A percentile compares a stretch with the other conserved stretches of the same genome.
phyloP scores from a whole-genome alignment of 1,139 yeast species.

The Pichia sp. region DNA sequence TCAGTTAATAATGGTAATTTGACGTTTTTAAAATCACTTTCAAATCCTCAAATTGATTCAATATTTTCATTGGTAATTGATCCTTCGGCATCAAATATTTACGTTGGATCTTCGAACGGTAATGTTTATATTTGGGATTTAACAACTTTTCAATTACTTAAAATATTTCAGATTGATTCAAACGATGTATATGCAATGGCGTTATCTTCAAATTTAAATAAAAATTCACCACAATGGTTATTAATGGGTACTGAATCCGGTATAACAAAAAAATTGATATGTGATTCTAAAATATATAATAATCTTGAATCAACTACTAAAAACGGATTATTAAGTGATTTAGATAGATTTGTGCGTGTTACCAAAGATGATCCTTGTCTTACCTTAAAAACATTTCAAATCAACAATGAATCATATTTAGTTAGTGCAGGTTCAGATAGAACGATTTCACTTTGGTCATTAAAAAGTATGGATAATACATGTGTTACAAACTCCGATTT shows the following conservation, averaged over 20 bases:
- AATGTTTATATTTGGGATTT: slow-evolving; percentile 77
- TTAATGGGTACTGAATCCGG: slow-evolving; percentile 53
- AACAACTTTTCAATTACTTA: slow-evolving; percentile 65
- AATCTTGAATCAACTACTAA: slow-evolving; percentile 32
- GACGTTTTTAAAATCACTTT: slow-evolving; percentile 38
- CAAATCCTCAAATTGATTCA: slow-evolving; percentile 50
- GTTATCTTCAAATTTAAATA: slow-evolving; percentile 37
- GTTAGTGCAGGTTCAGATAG: slow-evolving; percentile 58
- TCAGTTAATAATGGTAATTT: slow-evolving; percentile 15
- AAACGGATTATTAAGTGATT: no score
- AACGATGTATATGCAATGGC: slow-evolving; percentile 49
- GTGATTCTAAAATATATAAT: slow-evolving; percentile 32
- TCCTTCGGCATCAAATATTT: slow-evolving; percentile 44
- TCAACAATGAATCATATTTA: slow-evolving; percentile 29
- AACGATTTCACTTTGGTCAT: slow-evolving; percentile 54
- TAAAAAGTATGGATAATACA: slow-evolving; percentile 25
- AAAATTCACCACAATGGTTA: slow-evolving; percentile 28
- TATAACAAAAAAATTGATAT: slow-evolving; percentile 47
- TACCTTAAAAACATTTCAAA: slow-evolving; percentile 23
- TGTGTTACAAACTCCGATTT: slow-evolving; percentile 3
- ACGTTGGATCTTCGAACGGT: slow-evolving; percentile 74
- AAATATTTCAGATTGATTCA: slow-evolving; percentile 45
- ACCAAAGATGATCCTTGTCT: slow-evolving; percentile 22
- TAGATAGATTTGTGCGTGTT: slow-evolving; percentile 5
- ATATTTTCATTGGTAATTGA: slow-evolving; percentile 54